phyloP scores from a whole-genome alignment of 1,284 basidiomycete genomes.

The Marasmius sp. region DNA sequence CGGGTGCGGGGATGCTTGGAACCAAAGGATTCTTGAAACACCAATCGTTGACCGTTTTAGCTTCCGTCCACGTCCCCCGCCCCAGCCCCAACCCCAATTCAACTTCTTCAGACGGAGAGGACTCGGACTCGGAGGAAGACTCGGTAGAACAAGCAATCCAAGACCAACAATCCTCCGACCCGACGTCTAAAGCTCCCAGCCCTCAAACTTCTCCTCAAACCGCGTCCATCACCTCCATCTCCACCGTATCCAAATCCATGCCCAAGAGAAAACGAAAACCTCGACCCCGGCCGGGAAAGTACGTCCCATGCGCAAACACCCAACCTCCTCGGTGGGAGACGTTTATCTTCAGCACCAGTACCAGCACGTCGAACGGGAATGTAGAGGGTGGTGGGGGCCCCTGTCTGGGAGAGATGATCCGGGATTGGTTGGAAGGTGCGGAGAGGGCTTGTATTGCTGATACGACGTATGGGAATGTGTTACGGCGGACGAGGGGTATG shows the following conservation, averaged over 20 bases:
- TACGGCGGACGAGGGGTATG: neutral
- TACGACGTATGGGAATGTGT: neutral
- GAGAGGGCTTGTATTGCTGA: neutral
- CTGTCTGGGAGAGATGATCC: neutral
- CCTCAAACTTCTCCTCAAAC: neutral
- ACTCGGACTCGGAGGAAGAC: neutral
- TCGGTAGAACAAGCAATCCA: neutral
- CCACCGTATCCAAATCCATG: neutral
- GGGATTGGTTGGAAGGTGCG: neutral
- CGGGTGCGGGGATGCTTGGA: slow-evolving; percentile 50
- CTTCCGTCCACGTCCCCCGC: slow-evolving; percentile 43
- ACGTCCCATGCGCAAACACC: neutral
- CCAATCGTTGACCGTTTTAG: slow-evolving; percentile 58
- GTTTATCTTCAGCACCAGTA: neutral
- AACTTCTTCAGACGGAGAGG: neutral
- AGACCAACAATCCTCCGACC: neutral
- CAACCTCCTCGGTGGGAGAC: neutral
- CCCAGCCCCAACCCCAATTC: neutral
- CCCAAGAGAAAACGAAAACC: neutral
- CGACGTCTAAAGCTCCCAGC: neutral
- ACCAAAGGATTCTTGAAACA: slow-evolving; percentile 56
- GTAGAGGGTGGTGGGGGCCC: neutral
- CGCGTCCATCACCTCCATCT: neutral
- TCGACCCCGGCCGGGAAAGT: neutral
- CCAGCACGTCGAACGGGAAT: neutral